Base-by-base conservation (phyloP, 257 asterid genomes). In the Lantana camara region DNA sequence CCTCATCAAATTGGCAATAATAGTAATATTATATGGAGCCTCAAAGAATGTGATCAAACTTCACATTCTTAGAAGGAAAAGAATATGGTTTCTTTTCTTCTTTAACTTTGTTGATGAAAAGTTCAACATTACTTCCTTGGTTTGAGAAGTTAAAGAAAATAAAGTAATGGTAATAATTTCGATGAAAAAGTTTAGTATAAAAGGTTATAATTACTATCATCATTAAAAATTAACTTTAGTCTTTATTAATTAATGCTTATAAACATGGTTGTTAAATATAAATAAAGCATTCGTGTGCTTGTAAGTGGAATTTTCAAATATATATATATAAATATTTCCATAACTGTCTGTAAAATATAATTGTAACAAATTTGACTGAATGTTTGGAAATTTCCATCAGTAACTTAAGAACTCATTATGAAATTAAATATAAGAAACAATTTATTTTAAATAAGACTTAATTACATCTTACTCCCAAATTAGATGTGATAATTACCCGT, bases 131-230 rank as follows among this genome's bases (percentile, higher is more conserved):
- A 41, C 57, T 55, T 30, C 63, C 13, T 10, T 42, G 29, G 11
- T 48, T 60, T 57, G 66, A 37, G 42, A 32, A 56, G 32, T 44
- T 17, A 16, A 52, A 23, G 58, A n/a, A 30, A 30, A 35, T 40
- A 47, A 57, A 47, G 66, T 46, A 47, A 34, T 15, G 42, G 2
- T 57, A 42, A 67, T 32, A 45, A 66, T 66, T 42, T 38, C 35
- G 9, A 22, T 24, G 4, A 24, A 34, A 67, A 45, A 30, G 47
- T 32, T 0, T 32, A 45, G 50, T 57, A 30, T 11, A 24, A 52
- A 46, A 57, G 19, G 8, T 17, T 2, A 64, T 52, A 64, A 38
- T 64, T 64, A 32, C 48, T 32, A 51, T 4, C 35, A 37, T 27
- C 45, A 42, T 13, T 17, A 30, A 4, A 15, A 47, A n/a, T n/a